phyloP scores from a whole-genome alignment of 2,329 filamentous ascomycete species.

The Diplocarpon mali region DNA sequence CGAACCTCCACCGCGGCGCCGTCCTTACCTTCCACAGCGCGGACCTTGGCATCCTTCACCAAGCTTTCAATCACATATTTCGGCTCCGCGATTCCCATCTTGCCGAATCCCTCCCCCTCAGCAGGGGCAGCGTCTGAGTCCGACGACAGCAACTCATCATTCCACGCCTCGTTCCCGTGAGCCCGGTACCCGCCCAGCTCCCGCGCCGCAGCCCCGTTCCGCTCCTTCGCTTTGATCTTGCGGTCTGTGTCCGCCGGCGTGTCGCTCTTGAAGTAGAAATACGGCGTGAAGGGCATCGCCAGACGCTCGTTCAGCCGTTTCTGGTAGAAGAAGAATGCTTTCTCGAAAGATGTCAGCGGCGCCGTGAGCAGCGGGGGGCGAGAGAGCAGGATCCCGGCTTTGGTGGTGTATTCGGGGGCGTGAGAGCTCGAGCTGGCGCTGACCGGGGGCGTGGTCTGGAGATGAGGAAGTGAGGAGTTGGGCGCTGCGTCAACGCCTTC shows the following conservation, averaged over 20 bases:
- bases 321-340: constrained; percentile 93
- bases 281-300: constrained; percentile 73
- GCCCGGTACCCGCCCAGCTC: constrained; percentile 81
- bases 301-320: constrained; percentile 91
- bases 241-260: constrained; percentile 79
- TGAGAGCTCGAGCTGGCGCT: constrained; percentile 10
- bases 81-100: constrained; percentile 40
- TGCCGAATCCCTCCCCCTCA: constrained; percentile 52
- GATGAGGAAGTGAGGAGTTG: constrained; percentile 28
- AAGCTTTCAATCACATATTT: constrained; percentile 53
- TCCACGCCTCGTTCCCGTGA: constrained; percentile 64
- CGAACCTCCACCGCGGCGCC: constrained; percentile 60
- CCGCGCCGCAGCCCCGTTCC: constrained; percentile 61
- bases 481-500: constrained; percentile 15
- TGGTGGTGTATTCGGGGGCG: constrained; percentile 32
- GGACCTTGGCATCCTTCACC: constrained; percentile 17
- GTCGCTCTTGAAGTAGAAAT: constrained; percentile 91
- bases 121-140: constrained; percentile 31
- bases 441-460: constrained; percentile 20
- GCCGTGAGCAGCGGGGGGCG: constrained; percentile 81
- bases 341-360: constrained; percentile 76
- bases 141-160: constrained; percentile 78
- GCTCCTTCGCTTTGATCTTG: constrained; percentile 72
- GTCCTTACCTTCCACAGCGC: constrained; percentile 35
- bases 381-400: constrained; percentile 70